Percentiles rank a stretch among this genome's conserved stretches.
phyloP scores from a whole-genome alignment of 305 asterid genomes.

The Coffea humblotiana region DNA sequence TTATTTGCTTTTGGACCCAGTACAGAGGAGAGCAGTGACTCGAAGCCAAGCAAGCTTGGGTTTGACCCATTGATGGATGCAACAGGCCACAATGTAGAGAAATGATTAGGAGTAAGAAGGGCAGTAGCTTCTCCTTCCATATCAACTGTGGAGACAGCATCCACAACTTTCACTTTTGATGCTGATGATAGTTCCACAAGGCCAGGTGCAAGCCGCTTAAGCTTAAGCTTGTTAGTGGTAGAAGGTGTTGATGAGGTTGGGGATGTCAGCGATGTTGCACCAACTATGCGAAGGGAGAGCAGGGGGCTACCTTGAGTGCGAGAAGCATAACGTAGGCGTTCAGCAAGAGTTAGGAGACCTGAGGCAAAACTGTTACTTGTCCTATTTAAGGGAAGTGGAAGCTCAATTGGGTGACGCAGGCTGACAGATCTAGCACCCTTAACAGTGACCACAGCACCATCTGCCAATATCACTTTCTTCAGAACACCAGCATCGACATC shows the following conservation, averaged over 20 bases:
- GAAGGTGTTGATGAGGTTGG: slow-evolving; percentile 64
- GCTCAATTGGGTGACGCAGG: slow-evolving; percentile 76
- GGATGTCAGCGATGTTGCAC: slow-evolving; percentile 77
- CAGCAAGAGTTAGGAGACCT: slow-evolving; percentile 70
- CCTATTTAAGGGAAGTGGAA: slow-evolving; percentile 78
- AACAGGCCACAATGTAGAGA: slow-evolving; percentile 77
- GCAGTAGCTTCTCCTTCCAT: slow-evolving; percentile 67
- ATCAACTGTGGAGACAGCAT: slow-evolving; percentile 44
- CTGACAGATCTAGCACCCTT: slow-evolving; percentile 94
- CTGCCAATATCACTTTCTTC: slow-evolving; percentile 80
- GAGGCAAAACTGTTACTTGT: slow-evolving; percentile 58
- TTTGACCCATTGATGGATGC: slow-evolving; percentile 69
- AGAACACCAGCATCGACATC: slow-evolving; percentile 93
- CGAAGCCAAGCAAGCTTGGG: slow-evolving; percentile 72
- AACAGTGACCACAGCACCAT: slow-evolving; percentile 88
- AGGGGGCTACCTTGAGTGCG: slow-evolving; percentile 45
- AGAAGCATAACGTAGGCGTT: slow-evolving; percentile 59
- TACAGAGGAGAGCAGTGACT: slow-evolving; percentile 63
- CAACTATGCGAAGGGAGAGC: slow-evolving; percentile 74
- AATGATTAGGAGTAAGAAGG: slow-evolving; percentile 50
- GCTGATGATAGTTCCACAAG: slow-evolving; percentile 83
- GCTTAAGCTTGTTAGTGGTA: slow-evolving; percentile 62
- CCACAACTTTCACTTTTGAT: slow-evolving; percentile 45
- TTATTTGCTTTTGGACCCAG: slow-evolving; percentile 59
- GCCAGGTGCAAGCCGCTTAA: slow-evolving; percentile 93